Conservation (phyloP, 1,284 basidiomycete genomes). For the Agroathelia rolfsii region DNA sequence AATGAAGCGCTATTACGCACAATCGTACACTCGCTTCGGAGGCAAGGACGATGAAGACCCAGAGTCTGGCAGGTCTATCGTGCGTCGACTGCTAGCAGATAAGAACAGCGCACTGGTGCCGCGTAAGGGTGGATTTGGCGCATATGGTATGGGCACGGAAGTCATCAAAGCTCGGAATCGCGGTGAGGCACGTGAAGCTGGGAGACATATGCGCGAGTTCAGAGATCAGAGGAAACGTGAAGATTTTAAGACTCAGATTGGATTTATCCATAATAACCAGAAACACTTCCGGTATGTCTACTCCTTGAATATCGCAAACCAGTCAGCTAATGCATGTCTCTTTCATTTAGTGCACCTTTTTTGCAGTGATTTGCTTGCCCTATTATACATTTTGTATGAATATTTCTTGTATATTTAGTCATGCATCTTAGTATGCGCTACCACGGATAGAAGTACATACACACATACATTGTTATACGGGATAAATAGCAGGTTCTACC, state of each 20-base stretch:
- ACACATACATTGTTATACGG: too few species aligned
- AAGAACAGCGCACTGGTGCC: conserved; percentile 80
- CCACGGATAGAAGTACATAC: too few species aligned
- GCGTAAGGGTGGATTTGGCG: conserved; percentile 77
- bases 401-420: too few species aligned
- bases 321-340: too few species aligned
- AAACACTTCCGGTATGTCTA: conserved; percentile 75
- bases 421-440: too few species aligned
- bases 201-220: conserved; percentile 79
- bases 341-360: too few species aligned
- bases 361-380: too few species aligned
- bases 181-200: conserved; percentile 91
- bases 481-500: too few species aligned
- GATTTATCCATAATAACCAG: conserved; percentile 75
- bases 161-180: conserved; percentile 87
- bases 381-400: too few species aligned
- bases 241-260: conserved; percentile 79
- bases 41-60: conserved; percentile 45
- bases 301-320: too few species aligned
- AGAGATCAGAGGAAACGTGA: conserved; percentile 74
- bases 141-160: conserved; percentile 70
- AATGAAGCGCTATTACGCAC: conserved; percentile 82
- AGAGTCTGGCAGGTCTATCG: conserved; percentile 62
- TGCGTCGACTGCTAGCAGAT: conserved; percentile 67
- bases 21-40: conserved; percentile 51